Evolutionary conservation across 2,329 filamentous ascomycete species (phyloP).

Genomic region (Coniochaeta sp.): DNA sequence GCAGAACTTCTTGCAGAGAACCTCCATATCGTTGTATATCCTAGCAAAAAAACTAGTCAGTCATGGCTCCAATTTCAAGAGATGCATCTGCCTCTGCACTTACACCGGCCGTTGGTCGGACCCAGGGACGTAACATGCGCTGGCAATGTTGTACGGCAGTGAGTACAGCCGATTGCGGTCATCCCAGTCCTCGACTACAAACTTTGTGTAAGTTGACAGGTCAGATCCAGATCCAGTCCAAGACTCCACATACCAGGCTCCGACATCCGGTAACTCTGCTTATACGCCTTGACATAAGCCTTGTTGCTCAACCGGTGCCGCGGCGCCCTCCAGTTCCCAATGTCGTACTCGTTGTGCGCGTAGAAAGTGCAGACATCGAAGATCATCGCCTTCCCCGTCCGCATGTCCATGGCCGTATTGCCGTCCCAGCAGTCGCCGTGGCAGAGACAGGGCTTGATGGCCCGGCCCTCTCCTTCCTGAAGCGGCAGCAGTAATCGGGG

Average conservation of each 20-base stretch:
- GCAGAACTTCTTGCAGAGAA: slow-evolving; percentile 13
- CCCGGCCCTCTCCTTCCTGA: slow-evolving; percentile 20
- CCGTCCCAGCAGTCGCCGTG: slow-evolving; percentile 28
- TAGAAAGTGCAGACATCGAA: slow-evolving; percentile 26
- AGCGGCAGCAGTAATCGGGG: slow-evolving; percentile 21
- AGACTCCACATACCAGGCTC: slow-evolving; percentile 11
- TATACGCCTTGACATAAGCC: slow-evolving; percentile 14
- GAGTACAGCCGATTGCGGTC: slow-evolving; percentile 19
- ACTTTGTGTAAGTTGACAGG: background rate
- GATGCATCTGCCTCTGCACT: background rate
- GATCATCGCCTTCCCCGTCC: slow-evolving; percentile 19
- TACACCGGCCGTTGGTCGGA: slow-evolving; percentile 13
- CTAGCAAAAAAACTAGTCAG: slow-evolving; percentile 3
- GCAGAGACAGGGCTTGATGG: slow-evolving; percentile 22
- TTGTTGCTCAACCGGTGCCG: slow-evolving; percentile 14
- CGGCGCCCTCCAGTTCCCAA: slow-evolving; percentile 19
- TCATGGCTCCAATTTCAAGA: background rate
- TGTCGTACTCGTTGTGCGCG: slow-evolving; percentile 24
- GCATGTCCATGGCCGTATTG: slow-evolving; percentile 20
- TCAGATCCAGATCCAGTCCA: background rate
- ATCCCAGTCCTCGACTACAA: slow-evolving; percentile 19
- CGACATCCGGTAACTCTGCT: slow-evolving; percentile 9
- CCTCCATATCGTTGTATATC: slow-evolving; percentile 11
- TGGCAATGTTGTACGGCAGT: slow-evolving; percentile 14
- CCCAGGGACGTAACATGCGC: slow-evolving; percentile 11